Evolutionary conservation across 768 basidiomycete genomes (phyloP), one percentile per base, ranked within the genome.

Genomic region (Naganishia randhawae): DNA sequence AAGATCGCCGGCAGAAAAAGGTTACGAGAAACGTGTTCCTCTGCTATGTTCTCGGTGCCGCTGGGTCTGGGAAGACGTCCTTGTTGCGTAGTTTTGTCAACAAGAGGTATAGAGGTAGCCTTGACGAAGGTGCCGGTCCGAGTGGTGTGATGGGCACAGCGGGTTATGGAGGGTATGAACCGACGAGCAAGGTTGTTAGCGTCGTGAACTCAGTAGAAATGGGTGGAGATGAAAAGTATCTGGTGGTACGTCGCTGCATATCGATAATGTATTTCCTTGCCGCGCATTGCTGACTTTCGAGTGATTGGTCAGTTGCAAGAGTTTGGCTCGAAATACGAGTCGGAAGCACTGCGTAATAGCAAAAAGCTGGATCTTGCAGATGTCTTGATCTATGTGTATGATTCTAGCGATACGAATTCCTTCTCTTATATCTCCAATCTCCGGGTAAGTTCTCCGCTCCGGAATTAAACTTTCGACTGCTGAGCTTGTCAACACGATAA

Each of bases 341-440:
- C 90, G 0, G 95, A 97, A 79, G 88, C 86, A 11, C 82, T 98
- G 66, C 86, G 93, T 69, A 92, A 89, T 78, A 84, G 87, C 42
- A 95, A 92, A 83, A 96, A 93, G 82, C 87, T 88, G 35, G 94
- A 96, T 77, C 81, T 90, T 51, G 91, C 91, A 22, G 95, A 99
- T 80, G 91, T 97, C 48, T 90, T 97, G 69, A 85, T 94, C 71
- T 97, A 95, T 77, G 92, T 97, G 35, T 88, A 97, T 75, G 95
- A 99, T 81, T 97, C 94, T 53, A 93, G 91, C 76, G 95, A 99
- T 78, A 97, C 95, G 45, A 98, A 99, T 81, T 96, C 92, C 11
- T 99, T 99, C 79, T 94, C 92, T 53, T 96, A 98, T 81, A 92
- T 99, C 78, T 94, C 92, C 74, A 96, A 95, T 81, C 82, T 97